Conservation (phyloP, 169 alveolate genomes). For the Cyclospora cayetanensis region DNA sequence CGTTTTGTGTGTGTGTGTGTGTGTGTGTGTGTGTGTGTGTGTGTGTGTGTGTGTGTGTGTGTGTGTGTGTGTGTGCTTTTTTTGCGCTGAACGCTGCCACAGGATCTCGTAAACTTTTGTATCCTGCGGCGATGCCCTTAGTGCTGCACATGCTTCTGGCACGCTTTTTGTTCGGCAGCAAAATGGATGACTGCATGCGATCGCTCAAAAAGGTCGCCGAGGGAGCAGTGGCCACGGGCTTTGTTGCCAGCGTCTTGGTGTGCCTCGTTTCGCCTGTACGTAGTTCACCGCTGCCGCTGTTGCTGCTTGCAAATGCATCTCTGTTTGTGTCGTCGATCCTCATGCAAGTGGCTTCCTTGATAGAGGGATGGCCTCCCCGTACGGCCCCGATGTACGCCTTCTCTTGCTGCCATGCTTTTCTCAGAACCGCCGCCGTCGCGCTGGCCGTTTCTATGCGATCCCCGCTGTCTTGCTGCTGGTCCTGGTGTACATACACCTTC, state of each 20-base stretch:
- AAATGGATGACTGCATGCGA: background rate
- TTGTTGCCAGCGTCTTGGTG: too few species aligned
- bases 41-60: background rate
- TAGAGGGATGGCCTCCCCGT: too few species aligned
- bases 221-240: too few species aligned
- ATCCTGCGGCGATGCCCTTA: slow-evolving; percentile 93
- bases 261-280: too few species aligned
- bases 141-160: slow-evolving; percentile 81
- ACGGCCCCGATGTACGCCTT: too few species aligned
- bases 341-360: too few species aligned
- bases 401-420: background rate
- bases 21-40: background rate
- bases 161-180: background rate
- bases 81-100: background rate
- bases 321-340: background rate
- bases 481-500: background rate
- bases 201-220: too few species aligned
- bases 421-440: background rate
- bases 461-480: background rate
- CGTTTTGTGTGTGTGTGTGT: background rate
- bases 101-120: background rate
- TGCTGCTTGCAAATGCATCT: too few species aligned
- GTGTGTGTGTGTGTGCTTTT: background rate
- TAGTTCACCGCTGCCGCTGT: too few species aligned
- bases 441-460: background rate